These are phyloP conservation scores for Serendipita sp. DNA, from an alignment of 1,284 basidiomycete species.

Conservation along the genomic window DNA sequence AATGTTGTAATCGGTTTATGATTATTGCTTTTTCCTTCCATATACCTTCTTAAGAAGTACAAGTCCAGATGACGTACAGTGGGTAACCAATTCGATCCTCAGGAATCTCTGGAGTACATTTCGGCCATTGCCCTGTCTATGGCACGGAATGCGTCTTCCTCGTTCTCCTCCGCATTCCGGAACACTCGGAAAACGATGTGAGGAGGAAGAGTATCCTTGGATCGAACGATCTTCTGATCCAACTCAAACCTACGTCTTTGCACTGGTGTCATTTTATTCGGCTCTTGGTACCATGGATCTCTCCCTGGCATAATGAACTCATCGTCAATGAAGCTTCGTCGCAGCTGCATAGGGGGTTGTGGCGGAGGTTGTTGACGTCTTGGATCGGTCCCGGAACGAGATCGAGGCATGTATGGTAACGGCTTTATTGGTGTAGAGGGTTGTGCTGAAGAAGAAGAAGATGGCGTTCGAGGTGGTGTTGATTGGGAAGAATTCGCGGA, in stretches of 20 bases:
- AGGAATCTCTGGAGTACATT: neutral
- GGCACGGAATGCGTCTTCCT: conserved; percentile 25
- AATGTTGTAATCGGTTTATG: no score
- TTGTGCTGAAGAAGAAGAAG: neutral
- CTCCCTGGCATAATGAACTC: conserved; percentile 8
- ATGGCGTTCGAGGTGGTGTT: neutral
- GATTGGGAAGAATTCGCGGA: neutral
- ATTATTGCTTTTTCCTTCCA: neutral
- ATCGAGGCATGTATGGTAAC: conserved; percentile 3
- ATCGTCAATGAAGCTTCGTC: conserved; percentile 2
- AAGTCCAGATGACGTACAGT: neutral
- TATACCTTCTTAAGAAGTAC: conserved; percentile 2
- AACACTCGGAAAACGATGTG: conserved; percentile 49
- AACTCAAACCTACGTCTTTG: conserved; percentile 42
- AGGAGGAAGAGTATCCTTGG: conserved; percentile 38
- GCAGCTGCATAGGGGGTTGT: conserved; percentile 6
- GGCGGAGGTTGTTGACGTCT: conserved; percentile 7
- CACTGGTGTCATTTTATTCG: conserved; percentile 27
- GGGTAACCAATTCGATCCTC: neutral
- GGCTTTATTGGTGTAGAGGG: neutral
- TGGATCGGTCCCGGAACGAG: conserved; percentile 3
- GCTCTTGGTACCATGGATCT: neutral
- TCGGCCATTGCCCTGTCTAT: conserved; percentile 3
- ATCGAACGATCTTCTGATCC: conserved; percentile 45
- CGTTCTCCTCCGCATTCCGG: conserved; percentile 47